A percentile compares a stretch with the other conserved stretches of the same genome.
These are phyloP conservation scores for Backusella sp. DNA, from an alignment of 192 early-diverging fungal species.

Conservation along the genomic window DNA sequence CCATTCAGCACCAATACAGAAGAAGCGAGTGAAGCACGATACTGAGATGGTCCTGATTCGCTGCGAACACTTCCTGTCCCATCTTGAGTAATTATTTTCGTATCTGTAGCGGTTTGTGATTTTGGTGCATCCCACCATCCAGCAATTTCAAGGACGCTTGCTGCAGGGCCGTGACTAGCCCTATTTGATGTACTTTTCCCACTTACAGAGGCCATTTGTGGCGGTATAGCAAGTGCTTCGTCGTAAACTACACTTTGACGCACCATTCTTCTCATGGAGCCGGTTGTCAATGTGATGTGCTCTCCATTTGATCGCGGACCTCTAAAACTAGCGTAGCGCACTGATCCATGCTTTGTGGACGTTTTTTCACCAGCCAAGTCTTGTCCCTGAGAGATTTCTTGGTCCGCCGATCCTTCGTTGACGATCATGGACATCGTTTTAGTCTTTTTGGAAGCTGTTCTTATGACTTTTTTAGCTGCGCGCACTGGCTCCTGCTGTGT, in stretches of 20 bases:
- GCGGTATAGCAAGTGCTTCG: neutral
- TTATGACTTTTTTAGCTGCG: constrained; percentile 14
- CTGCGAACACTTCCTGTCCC: neutral
- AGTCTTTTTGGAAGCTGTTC: constrained; percentile 11
- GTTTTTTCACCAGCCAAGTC: neutral
- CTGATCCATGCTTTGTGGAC: constrained; percentile 1
- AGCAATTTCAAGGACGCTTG: constrained; percentile 6
- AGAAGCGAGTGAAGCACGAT: constrained; percentile 1
- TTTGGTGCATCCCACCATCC: constrained; percentile 13
- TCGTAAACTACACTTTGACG: constrained; percentile 20
- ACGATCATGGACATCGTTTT: constrained; percentile 10
- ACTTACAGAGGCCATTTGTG: neutral
- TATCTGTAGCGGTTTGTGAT: neutral
- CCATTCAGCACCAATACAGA: neutral
- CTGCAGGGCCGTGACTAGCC: neutral
- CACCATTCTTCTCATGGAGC: constrained; percentile 18
- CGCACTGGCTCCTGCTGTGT: constrained; percentile 8
- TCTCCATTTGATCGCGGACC: neutral
- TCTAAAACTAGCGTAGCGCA: neutral
- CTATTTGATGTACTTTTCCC: neutral
- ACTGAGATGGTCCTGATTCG: neutral
- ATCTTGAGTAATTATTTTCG: neutral
- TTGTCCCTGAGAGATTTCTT: neutral
- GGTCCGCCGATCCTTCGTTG: neutral
- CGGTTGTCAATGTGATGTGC: constrained; percentile 15